phyloP scores from a whole-genome alignment of 2,329 filamentous ascomycete genomes.

The Ophiosphaerella korrae region DNA sequence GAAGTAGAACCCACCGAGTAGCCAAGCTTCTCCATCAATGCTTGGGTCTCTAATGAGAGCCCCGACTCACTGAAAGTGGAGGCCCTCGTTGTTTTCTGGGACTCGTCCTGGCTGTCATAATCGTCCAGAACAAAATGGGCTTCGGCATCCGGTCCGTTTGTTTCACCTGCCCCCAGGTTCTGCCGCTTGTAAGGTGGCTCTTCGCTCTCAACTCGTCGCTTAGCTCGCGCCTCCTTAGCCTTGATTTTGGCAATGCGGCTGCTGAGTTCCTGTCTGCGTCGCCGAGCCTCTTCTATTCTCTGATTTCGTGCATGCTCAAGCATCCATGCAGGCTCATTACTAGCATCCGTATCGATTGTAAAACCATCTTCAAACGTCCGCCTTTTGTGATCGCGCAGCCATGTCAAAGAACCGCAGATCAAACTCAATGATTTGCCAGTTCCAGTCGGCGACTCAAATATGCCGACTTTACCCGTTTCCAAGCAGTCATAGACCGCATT shows the following conservation, averaged over 20 bases:
- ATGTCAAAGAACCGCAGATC: slow-evolving; percentile 86
- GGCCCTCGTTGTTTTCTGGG: slow-evolving; percentile 23
- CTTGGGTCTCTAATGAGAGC: slow-evolving; percentile 75
- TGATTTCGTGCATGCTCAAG: slow-evolving; percentile 74
- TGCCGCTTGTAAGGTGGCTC: slow-evolving; percentile 55
- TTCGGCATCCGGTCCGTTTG: slow-evolving; percentile 53
- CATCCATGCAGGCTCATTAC: slow-evolving; percentile 85
- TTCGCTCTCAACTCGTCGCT: slow-evolving; percentile 56
- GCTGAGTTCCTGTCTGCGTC: slow-evolving; percentile 74
- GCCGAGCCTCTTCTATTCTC: slow-evolving; percentile 68
- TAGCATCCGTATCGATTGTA: slow-evolving; percentile 53
- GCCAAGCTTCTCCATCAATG: slow-evolving; percentile 68
- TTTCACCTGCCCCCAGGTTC: slow-evolving; percentile 19
- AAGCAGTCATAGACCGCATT: slow-evolving; percentile 78
- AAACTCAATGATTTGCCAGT: slow-evolving; percentile 91
- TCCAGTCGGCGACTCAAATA: slow-evolving; percentile 93
- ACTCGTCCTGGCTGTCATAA: slow-evolving; percentile 68
- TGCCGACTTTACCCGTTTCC: slow-evolving; percentile 78
- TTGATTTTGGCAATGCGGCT: slow-evolving; percentile 68
- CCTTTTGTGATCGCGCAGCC: slow-evolving; percentile 84
- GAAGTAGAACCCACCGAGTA: slow-evolving; percentile 40
- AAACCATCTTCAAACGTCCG: slow-evolving; percentile 60
- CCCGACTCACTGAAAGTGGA: slow-evolving; percentile 47
- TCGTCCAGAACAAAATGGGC: slow-evolving; percentile 77
- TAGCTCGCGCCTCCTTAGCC: slow-evolving; percentile 65